Evolutionary conservation across 192 early-diverging fungal genomes (phyloP), one percentile per base, ranked within the genome.

Genomic region (Podila epigama): DNA sequence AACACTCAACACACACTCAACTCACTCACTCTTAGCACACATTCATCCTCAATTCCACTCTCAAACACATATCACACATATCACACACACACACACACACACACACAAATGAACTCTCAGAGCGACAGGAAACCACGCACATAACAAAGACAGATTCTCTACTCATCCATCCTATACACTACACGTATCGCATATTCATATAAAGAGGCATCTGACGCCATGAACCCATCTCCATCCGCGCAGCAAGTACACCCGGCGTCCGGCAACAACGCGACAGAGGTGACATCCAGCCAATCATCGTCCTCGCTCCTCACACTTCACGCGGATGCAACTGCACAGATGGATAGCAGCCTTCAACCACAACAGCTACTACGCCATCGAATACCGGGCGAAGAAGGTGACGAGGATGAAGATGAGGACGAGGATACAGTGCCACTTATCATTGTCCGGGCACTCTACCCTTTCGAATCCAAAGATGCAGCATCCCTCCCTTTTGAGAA

Each of bases 401-500:
- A 32, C 10, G 37, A 25, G 36, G 33, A 48, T 13, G 51, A 63
- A 6, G 61, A 58, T 2, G 60, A 72, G 20, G 62, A 72, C 13
- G 54, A 63, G 27, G 59, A 62, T 15, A 33, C 34, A 5, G 71
- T 67, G 10, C 41, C 58, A 10, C 63, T 58, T 29, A 32, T 75
- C 53, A 64, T 75, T 27, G 71, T 75, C 48, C 52, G 65, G 66
- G 96, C 96, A 11, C 80, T 95, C 52, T 97, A 95, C 72, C 89
- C 93, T 59, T 99, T 96, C 83, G 70, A 84, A 53, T 92, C 92
- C 55, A 83, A 87, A 29, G 95, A 95, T 55, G 77, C 83, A 34
- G 88, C 92, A 36, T 90, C 89, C 31, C 87, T 99, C 33, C 85
- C 90, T 4, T 97, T 99, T 73, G 81, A 86, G 56, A 83, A 88